These are phyloP conservation scores for Lachnellula willkommii DNA, from an alignment of 2,329 filamentous ascomycete species.

Conservation along the genomic window DNA sequence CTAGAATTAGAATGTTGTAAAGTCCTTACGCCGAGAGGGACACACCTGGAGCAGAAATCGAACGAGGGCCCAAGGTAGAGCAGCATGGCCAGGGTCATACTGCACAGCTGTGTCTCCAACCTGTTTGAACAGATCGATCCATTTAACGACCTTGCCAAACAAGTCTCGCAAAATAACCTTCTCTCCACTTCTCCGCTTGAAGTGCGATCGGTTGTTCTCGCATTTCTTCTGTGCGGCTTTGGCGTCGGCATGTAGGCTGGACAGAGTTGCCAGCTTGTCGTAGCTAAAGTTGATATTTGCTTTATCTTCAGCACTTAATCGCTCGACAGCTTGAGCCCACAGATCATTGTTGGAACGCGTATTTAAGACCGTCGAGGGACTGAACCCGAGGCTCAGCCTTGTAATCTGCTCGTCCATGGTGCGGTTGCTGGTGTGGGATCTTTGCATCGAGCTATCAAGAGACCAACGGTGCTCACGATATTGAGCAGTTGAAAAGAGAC, in stretches of 20 bases:
- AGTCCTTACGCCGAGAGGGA: neutral
- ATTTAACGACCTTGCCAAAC: conserved; percentile 18
- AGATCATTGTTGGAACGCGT: no score
- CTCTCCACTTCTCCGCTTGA: conserved; percentile 6
- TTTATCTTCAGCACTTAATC: no score
- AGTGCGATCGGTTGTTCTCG: neutral
- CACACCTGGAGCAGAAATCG: conserved; percentile 24
- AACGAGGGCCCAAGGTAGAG: conserved; percentile 28
- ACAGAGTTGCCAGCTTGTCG: neutral
- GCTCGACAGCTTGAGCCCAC: no score
- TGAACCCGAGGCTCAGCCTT: no score
- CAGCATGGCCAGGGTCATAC: conserved; percentile 24
- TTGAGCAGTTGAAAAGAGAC: no score
- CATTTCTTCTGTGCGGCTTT: neutral
- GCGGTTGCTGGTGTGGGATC: no score
- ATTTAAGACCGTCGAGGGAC: no score
- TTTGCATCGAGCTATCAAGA: no score
- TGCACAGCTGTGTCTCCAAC: conserved; percentile 23
- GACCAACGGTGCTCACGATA: no score
- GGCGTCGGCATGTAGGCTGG: neutral
- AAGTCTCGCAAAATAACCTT: conserved; percentile 15
- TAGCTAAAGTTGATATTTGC: neutral
- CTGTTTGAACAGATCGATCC: conserved; percentile 25
- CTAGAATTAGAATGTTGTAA: no score
- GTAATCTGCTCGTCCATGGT: no score